A percentile compares a stretch with the other conserved stretches of the same genome.
Conservation (phyloP, 1,284 basidiomycete species). For the Austropuccinia psidii region DNA sequence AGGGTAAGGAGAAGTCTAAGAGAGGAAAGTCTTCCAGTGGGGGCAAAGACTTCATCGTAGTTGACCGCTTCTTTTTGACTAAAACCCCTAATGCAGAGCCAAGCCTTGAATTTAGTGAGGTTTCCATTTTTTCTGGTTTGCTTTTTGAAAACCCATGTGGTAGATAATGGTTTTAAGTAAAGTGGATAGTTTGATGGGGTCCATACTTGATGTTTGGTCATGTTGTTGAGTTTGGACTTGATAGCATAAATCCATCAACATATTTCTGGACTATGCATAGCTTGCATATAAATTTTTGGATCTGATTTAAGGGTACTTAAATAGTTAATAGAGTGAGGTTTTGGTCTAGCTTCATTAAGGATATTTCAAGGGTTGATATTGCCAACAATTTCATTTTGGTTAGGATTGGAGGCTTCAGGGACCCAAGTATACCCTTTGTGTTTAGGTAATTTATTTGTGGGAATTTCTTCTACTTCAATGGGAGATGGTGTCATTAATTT, state of each 20-base stretch:
- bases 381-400: not conserved
- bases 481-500: too few species aligned
- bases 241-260: not conserved
- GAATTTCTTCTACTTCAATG: too few species aligned
- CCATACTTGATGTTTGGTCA: not conserved
- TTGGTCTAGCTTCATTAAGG: not conserved
- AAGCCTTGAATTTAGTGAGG: slow-evolving; percentile 9
- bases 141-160: too few species aligned
- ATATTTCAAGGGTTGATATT: not conserved
- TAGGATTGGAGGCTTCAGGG: not conserved
- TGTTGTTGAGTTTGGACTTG: not conserved
- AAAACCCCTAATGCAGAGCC: slow-evolving; percentile 1
- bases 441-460: too few species aligned
- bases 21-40: not conserved
- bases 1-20: not conserved
- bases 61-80: not conserved
- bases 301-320: not conserved
- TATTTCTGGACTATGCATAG: not conserved
- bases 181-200: not conserved
- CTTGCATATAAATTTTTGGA: slow-evolving; percentile 13
- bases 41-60: not conserved
- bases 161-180: not conserved
- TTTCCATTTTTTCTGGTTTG: not conserved
- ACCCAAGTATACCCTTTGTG: not conserved
- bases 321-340: not conserved